These are phyloP conservation scores for Ogataea minuta DNA, from an alignment of 805 yeast species.

Conservation along the genomic window DNA sequence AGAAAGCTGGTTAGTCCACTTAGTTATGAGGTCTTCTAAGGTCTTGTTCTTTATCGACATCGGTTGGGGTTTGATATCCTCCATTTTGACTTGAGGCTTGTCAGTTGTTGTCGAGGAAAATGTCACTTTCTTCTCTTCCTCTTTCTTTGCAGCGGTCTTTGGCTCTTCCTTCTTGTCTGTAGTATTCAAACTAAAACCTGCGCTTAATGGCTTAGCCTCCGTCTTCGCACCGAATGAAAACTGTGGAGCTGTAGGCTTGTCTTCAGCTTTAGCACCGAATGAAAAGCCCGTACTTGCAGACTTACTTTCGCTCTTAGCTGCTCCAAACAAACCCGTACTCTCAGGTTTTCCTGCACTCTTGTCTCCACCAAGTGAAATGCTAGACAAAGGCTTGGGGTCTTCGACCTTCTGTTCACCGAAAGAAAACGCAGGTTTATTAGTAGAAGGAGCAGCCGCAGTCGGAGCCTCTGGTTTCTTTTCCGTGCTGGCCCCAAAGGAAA, in stretches of 20 bases:
- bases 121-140: slow-evolving; percentile 26
- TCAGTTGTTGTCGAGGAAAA: slow-evolving; percentile 31
- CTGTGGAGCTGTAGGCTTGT: slow-evolving; percentile 5
- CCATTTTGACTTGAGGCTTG: slow-evolving; percentile 39
- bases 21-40: slow-evolving; percentile 84
- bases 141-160: slow-evolving; percentile 3
- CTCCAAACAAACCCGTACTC: background rate
- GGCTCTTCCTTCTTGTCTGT: slow-evolving; percentile 15
- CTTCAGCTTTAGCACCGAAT: slow-evolving; percentile 13
- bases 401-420: slow-evolving; percentile 16
- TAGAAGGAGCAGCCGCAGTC: background rate
- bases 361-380: slow-evolving; percentile 12
- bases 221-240: slow-evolving; percentile 22
- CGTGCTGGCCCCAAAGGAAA: slow-evolving; percentile 6
- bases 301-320: slow-evolving; percentile 9
- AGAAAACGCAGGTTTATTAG: slow-evolving; percentile 7
- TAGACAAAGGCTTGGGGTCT: slow-evolving; percentile 13
- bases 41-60: slow-evolving; percentile 86
- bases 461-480: background rate
- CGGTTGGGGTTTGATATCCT: slow-evolving; percentile 62
- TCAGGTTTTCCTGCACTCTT: slow-evolving; percentile 8
- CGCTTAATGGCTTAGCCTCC: slow-evolving; percentile 21
- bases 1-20: slow-evolving; percentile 87
- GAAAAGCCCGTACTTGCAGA: slow-evolving; percentile 13
- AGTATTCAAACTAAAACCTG: slow-evolving; percentile 4